Evolutionary conservation across 1,139 yeast species (phyloP), one percentile per base, ranked within the genome.

Genomic region (Citeromyces siamensis): DNA sequence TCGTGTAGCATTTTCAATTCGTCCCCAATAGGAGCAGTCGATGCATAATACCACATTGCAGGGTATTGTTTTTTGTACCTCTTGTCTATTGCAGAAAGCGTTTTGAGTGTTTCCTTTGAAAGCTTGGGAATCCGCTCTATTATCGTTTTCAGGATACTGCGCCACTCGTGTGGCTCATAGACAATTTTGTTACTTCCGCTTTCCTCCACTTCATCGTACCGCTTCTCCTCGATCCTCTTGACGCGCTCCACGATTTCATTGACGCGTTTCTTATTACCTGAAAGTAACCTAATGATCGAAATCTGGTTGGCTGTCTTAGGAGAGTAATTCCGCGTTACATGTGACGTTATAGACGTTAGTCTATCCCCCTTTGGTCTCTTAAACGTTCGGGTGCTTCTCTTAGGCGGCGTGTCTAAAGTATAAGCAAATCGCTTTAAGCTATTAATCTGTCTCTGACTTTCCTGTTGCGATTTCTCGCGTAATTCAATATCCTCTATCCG

Each of bases 171-270:
- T 13, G 31, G 31, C 31, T 26, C 31, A 26, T 26, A 26, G 17
- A 26, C 31, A 13, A 26, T 26, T 26, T 17, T 26, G 17, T 26
- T 26, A 9, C 12, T 17, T 3, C 17, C 16, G 8, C 16, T 26
- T 12, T n/a, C 31, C 31, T 26, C 9, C 8, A 9, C 5, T 3
- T 14, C 16, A 17, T 26, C 31, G 31, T 8, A 26, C 16, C 16
- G 31, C 31, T 26, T 26, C 16, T 6, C 31, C 8, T 26, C 31
- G 31, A 26, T 26, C 8, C 9, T 26, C 31, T 26, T 26, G 14
- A 26, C 31, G 31, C 31, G 31, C 16, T 26, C 31, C 31, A 26
- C 31, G 16, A 26, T 26, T 17, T 26, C 31, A 26, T 26, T 26
- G 31, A 26, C 31, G 12, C 31, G 31, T 17, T 26, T 26, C 8